Conservation (phyloP, 306 rosid species). For the Adenanthera pavonina region DNA sequence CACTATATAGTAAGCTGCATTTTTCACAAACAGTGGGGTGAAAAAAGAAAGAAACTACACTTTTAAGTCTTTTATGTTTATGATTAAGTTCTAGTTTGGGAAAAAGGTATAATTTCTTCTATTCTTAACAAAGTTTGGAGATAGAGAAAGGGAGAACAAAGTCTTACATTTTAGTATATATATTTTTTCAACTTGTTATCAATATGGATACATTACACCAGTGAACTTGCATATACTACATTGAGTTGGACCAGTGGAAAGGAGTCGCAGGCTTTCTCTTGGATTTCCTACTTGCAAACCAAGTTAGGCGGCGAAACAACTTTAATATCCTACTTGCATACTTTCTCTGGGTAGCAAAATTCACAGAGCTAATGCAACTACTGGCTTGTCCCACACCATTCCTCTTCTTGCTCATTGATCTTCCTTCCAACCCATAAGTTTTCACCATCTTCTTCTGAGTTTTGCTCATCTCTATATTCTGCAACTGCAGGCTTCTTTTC, state of each 20-base stretch:
- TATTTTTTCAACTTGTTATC: background rate
- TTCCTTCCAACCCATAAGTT: constrained; percentile 53
- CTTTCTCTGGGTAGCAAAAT: constrained; percentile 70
- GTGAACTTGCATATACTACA: constrained; percentile 41
- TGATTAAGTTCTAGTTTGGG: background rate
- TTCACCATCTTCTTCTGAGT: constrained; percentile 47
- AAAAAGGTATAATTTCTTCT: background rate
- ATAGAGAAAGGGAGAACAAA: background rate
- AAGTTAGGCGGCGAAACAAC: constrained; percentile 57
- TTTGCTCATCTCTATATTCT: constrained; percentile 47
- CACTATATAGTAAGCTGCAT: no score
- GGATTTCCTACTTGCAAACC: constrained; percentile 66
- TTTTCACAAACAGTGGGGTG: no score
- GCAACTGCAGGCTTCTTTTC: constrained; percentile 72
- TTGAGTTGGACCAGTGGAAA: constrained; percentile 47
- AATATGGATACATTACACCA: constrained; percentile 35
- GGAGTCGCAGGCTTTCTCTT: constrained; percentile 58
- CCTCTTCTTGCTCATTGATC: constrained; percentile 60
- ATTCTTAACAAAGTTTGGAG: background rate
- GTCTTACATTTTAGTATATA: background rate
- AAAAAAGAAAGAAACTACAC: no score
- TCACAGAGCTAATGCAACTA: constrained; percentile 76
- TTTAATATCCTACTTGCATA: constrained; percentile 65
- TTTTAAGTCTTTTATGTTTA: background rate
- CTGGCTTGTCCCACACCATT: constrained; percentile 64